Evolutionary conservation across 2,329 filamentous ascomycete genomes (phyloP).

Genomic region (Monilinia polystroma): DNA sequence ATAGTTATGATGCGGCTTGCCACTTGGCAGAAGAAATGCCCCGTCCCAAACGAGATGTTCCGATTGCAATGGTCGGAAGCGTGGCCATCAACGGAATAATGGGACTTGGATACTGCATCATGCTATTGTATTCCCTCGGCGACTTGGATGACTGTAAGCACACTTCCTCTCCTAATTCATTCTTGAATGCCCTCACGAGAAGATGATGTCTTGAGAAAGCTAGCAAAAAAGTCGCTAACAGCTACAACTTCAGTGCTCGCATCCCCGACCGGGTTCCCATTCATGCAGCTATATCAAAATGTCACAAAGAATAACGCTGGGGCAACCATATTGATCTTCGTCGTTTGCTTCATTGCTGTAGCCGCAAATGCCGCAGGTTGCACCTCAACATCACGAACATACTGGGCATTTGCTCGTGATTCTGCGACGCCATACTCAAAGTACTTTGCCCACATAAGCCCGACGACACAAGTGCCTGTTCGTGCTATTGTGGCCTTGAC

Average conservation of each 20-base stretch:
- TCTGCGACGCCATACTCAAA: slow-evolving; percentile 42
- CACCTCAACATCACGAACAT: slow-evolving; percentile 46
- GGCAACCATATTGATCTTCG: slow-evolving; percentile 4
- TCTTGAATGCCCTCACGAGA: background rate
- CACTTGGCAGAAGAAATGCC: slow-evolving; percentile 52
- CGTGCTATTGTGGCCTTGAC: slow-evolving; percentile 45
- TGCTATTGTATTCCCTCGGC: slow-evolving; percentile 47
- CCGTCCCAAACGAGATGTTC: slow-evolving; percentile 43
- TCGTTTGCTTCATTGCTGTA: slow-evolving; percentile 45
- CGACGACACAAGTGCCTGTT: slow-evolving; percentile 41
- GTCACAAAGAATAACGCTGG: slow-evolving; percentile 37
- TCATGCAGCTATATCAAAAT: slow-evolving; percentile 48
- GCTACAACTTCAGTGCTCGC: slow-evolving; percentile 38
- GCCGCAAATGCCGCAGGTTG: slow-evolving; percentile 48
- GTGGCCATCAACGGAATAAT: slow-evolving; percentile 48
- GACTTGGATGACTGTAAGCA: slow-evolving; percentile 38
- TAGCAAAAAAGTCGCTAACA: background rate
- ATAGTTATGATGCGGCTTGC: slow-evolving; percentile 45
- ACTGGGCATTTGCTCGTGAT: slow-evolving; percentile 50
- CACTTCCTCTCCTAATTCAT: background rate
- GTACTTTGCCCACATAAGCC: slow-evolving; percentile 42
- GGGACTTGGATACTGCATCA: slow-evolving; percentile 45
- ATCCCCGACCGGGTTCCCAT: slow-evolving; percentile 48
- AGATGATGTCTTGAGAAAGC: background rate
- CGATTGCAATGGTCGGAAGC: slow-evolving; percentile 47